Evolutionary conservation across 306 rosid species (phyloP), one percentile per base, ranked within the genome.

Genomic region (Rosa persica): DNA sequence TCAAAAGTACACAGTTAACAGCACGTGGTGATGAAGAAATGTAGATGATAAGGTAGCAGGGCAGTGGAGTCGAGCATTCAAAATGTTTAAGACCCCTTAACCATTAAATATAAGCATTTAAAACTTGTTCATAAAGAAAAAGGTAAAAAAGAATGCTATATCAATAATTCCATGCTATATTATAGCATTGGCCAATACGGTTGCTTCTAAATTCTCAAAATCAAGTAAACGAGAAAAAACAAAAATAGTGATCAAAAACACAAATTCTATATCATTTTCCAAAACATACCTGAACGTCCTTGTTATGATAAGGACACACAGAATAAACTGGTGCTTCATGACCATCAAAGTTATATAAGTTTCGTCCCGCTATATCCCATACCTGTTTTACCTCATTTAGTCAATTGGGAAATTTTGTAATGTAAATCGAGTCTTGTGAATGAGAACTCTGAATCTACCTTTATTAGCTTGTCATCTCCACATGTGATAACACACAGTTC

Each of bases 251-350:
- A 43, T 60, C 16, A 70, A 67, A 25, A 69, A 30, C 34, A 49
- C 25, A 55, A 57, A 48, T 20, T 23, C 23, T 66, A 47, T 58
- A 43, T 13, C 43, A 36, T 16, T 48, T 22, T 57, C 30, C 42
- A 51, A 48, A 73, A 61, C 82, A 61, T 80, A 91, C 98, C 95
- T 93, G 93, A 81, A 91, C 88, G 80, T 30, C 88, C 87, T 91
- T 97, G 86, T 90, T 91, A 85, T 93, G 93, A 84, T 91, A 97
- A 89, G 98, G 97, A 83, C 97, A 93, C 74, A 93, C 78, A 62
- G 97, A 93, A 87, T 90, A 91, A 30, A 93, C 94, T 4, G 97
- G 91, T 42, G 98, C 93, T 25, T 86, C 96, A 1, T 93, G 97
- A 82, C 98, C 98, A 81, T 86, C 97, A 81, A 93, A 93, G 82